phyloP scores from a whole-genome alignment of 129 eudicot genomes.

The Logfia minima region DNA sequence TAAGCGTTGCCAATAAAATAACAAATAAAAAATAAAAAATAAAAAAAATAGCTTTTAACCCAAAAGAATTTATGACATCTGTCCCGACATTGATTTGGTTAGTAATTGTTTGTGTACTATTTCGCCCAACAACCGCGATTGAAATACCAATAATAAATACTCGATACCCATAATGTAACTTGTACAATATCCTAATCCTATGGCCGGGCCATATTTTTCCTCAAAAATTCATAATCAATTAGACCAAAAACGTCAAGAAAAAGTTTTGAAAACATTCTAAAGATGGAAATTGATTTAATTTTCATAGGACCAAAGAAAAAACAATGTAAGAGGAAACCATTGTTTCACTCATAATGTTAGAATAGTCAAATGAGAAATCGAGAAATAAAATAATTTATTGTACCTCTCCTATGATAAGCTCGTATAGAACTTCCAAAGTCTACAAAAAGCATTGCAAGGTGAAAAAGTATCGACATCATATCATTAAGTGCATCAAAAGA shows the following conservation, averaged over 20 bases:
- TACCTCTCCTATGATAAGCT: conserved; percentile 5
- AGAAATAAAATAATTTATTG: not conserved
- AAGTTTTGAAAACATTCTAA: not conserved
- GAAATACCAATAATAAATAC: no score
- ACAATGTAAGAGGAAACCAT: not conserved
- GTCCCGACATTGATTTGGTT: not conserved
- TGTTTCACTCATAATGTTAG: not conserved
- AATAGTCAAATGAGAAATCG: not conserved
- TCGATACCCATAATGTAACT: no score
- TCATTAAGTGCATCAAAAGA: not conserved
- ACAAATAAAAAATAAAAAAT: no score
- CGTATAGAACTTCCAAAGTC: conserved; percentile 18
- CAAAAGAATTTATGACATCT: no score
- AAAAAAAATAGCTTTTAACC: no score
- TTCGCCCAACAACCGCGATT: no score
- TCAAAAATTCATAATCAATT: not conserved
- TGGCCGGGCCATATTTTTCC: not conserved
- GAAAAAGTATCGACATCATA: conserved; percentile 11
- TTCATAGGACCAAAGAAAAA: not conserved
- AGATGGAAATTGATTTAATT: not conserved
- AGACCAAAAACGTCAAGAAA: not conserved
- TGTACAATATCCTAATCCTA: not conserved
- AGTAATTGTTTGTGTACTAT: no score
- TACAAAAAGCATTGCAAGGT: not conserved
- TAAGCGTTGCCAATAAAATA: no score